Evolutionary conservation across 1,139 yeast genomes (phyloP).

Genomic region (Geotrichum australiense): DNA sequence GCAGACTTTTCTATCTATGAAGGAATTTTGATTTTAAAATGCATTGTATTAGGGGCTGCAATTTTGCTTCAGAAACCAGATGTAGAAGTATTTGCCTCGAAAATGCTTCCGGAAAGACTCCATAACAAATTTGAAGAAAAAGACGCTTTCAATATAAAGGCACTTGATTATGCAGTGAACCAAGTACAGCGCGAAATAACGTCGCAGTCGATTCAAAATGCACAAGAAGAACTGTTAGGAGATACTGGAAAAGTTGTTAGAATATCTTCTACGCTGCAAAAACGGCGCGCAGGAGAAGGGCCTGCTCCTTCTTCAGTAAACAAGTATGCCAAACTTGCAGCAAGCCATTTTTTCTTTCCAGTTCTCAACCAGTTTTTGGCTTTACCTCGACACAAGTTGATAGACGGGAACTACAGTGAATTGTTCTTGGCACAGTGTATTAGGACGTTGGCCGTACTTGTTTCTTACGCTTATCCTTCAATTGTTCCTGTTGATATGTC

Average conservation of each 20-base stretch:
- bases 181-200: conserved; percentile 24
- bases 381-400: conserved; percentile 17
- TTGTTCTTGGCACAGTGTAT: conserved; percentile 52
- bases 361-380: conserved; percentile 45
- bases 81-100: conserved; percentile 36
- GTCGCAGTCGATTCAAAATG: conserved; percentile 38
- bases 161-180: conserved; percentile 6
- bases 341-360: conserved; percentile 48
- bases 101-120: conserved; percentile 42
- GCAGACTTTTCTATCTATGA: conserved; percentile 67
- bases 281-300: conserved; percentile 21
- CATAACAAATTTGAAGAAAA: conserved; percentile 33
- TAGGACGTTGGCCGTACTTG: conserved; percentile 49
- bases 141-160: conserved; percentile 9
- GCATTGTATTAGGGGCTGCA: conserved; percentile 47
- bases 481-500: conserved; percentile 51
- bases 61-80: conserved; percentile 36
- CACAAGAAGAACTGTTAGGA: conserved; percentile 39
- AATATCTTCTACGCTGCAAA: conserved; percentile 40
- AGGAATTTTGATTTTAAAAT: conserved; percentile 48
- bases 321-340: conserved; percentile 42
- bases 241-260: conserved; percentile 44
- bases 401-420: conserved; percentile 49
- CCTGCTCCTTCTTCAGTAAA: conserved; percentile 22
- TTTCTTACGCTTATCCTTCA: conserved; percentile 54